Base-by-base conservation (phyloP, 768 basidiomycete species). In the Suillus americanus region DNA sequence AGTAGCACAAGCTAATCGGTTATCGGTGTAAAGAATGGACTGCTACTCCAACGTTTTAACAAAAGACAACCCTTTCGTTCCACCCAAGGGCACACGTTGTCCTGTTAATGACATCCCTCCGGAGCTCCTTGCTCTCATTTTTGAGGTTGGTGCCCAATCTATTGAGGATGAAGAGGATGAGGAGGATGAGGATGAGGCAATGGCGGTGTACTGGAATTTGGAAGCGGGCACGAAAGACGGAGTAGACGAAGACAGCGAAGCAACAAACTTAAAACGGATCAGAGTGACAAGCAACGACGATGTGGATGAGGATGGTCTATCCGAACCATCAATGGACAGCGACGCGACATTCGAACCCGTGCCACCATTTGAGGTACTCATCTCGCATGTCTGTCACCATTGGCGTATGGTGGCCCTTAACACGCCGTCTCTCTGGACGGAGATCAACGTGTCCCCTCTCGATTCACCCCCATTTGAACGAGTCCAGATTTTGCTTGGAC, bases 301-400 rank as follows among this genome's bases (percentile, higher is more conserved):
- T 46, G 63, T 60, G 4, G 60, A 63, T 13, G 67, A 65, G 3
- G 60, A 48, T 3, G 64, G 38, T 45, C 38, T 14, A 43, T 61
- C 55, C 1, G 60, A n/a, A 33, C 64, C 64, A 38, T 65, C 64
- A 23, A 64, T 57, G 41, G 12, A n/a, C 3, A 4, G 8, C 54
- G 23, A 53, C 28, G 13, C 55, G n/a, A 61, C 63, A 33, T 43
- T 35, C 43, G 62, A 62, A 9, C 35, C 7, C 33, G 51, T 43
- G 53, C 75, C 74, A 40, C 64, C 78, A 2, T 88, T 87, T 71
- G 81, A 83, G 67, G 75, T 87, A 35, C 76, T 86, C 67, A 85
- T 82, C 16, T 88, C 87, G 20, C 88, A 88, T 68, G 83, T 89
- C 12, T 89, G 88, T 72, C 75, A 69, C 30, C 84, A 81, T 63